Base-by-base conservation (phyloP, 139 green algal genomes). In the Chlorella sp. region DNA sequence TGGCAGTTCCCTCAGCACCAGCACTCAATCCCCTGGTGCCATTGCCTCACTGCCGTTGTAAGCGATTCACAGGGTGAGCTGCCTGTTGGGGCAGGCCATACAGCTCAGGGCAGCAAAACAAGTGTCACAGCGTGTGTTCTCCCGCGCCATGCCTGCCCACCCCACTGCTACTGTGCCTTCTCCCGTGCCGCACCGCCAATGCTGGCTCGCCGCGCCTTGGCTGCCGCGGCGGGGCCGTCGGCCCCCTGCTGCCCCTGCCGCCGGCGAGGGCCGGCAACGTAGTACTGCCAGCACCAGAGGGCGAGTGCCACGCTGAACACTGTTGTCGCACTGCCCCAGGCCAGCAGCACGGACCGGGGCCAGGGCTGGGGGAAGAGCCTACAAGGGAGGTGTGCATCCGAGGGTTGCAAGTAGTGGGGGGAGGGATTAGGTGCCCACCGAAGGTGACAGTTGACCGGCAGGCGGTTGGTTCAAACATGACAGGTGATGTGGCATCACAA, bases 301-400 rank as follows among this genome's bases (percentile, higher is more conserved):
- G 71, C 16, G 69, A 96, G 82, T 0, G 88, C 22, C 0, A 64
- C 39, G 0, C 66, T 48, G 37, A 93, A 90, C 32, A 92, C 34
- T 0, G 42, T 79, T 1, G n/a, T 69, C 2, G 85, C 86, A 4
- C 88, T 77, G 19, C 68, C 85, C 95, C 94, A 97, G 24, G 89
- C 81, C 32, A 86, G 48, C 73, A 95, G 36, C 34, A 96, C 94
- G 5, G 66, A 68, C 5, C n/a, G 39, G 7, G 95, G 95, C 91
- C 93, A 96, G 66, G 94, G 95, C 48, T 91, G 75, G 0, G 91
- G 88, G 86, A 96, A 97, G 77, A 96, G 32, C 66, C 91, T 90
- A 78, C 78, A n/a, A 26, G 19, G 32, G 64, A 26, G 64, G 64
- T 9, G 75, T 40, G 73, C n/a, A 26, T 18, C 34, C 16, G 34